Percentiles rank a stretch among this genome's conserved stretches.
Conservation (phyloP, 176 grass and related monocot species). For the Oryza longistaminata region DNA sequence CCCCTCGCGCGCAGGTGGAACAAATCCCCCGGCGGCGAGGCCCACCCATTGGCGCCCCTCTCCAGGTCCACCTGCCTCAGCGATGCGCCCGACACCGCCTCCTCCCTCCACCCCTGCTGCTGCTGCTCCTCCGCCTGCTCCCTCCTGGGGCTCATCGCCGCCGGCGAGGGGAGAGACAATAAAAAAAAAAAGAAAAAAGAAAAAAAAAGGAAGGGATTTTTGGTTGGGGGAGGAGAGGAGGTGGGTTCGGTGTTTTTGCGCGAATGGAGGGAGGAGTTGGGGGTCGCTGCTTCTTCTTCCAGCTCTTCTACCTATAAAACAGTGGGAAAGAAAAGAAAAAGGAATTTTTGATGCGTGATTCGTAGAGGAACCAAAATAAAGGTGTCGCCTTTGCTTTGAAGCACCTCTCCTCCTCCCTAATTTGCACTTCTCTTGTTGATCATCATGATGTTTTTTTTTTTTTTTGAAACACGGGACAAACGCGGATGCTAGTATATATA, state of each 20-base stretch:
- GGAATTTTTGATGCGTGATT: background rate
- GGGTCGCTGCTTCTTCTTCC: conserved; percentile 11
- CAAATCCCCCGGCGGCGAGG: conserved; percentile 81
- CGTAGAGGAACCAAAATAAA: background rate
- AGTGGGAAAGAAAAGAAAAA: conserved; percentile 14
- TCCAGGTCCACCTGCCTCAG: conserved; percentile 74
- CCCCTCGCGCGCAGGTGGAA: conserved; percentile 67
- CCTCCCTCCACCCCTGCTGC: conserved; percentile 49
- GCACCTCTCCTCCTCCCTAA: background rate
- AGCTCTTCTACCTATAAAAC: conserved; percentile 40
- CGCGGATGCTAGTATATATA: too few species aligned
- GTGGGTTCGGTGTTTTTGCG: background rate
- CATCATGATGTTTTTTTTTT: background rate
- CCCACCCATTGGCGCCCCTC: conserved; percentile 83
- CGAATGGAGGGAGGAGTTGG: conserved; percentile 8
- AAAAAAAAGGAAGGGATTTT: background rate
- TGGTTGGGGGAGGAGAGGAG: background rate
- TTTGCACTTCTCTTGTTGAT: background rate
- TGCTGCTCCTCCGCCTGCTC: background rate
- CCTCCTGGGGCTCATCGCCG: conserved; percentile 29
- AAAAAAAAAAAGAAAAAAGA: too few species aligned
- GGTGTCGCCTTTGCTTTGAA: background rate
- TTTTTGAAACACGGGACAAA: too few species aligned
- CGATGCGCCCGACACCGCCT: conserved; percentile 57
- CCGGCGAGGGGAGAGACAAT: background rate